Evolutionary conservation across 768 basidiomycete species (phyloP).

Genomic region (Holtermannia corniformis): DNA sequence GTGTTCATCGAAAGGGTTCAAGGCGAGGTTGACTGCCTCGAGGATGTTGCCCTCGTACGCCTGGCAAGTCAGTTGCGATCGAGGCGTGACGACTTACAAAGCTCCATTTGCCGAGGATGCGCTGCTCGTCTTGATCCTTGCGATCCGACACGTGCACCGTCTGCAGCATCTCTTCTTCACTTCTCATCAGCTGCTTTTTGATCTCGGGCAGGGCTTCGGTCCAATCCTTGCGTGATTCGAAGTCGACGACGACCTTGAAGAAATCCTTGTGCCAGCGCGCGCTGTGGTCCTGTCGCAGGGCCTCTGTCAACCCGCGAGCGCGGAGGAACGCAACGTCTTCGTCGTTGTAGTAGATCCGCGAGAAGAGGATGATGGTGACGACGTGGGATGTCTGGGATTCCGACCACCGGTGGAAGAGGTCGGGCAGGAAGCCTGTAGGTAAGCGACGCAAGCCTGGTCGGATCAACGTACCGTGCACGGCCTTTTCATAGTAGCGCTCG

Average conservation of each 20-base stretch:
- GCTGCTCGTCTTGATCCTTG: conserved; percentile 21
- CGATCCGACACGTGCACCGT: conserved; percentile 54
- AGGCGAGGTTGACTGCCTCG: conserved; percentile 83
- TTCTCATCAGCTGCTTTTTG: conserved; percentile 64
- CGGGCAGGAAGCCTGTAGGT: conserved; percentile 63
- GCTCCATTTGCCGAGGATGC: conserved; percentile 38
- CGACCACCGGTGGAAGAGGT: conserved; percentile 75
- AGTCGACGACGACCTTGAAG: conserved; percentile 87
- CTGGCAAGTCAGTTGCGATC: conserved; percentile 46
- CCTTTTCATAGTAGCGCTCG: conserved; percentile 90
- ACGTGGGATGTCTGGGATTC: conserved; percentile 81
- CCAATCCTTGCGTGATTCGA: conserved; percentile 82
- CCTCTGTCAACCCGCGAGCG: conserved; percentile 21
- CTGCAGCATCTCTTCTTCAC: conserved; percentile 81
- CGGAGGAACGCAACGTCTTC: conserved; percentile 29
- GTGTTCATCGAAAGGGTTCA: conserved; percentile 87
- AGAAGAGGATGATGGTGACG: conserved; percentile 87
- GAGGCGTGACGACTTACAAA: conserved; percentile 28
- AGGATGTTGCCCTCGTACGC: conserved; percentile 94
- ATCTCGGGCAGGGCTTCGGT: conserved; percentile 72
- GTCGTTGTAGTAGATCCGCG: conserved; percentile 56
- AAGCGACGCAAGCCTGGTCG: not conserved
- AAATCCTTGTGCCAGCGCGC: conserved; percentile 88
- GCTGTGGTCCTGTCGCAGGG: conserved; percentile 60
- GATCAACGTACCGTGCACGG: conserved; percentile 58